phyloP scores from a whole-genome alignment of 306 rosid species.

The Dalbergia oliveri region DNA sequence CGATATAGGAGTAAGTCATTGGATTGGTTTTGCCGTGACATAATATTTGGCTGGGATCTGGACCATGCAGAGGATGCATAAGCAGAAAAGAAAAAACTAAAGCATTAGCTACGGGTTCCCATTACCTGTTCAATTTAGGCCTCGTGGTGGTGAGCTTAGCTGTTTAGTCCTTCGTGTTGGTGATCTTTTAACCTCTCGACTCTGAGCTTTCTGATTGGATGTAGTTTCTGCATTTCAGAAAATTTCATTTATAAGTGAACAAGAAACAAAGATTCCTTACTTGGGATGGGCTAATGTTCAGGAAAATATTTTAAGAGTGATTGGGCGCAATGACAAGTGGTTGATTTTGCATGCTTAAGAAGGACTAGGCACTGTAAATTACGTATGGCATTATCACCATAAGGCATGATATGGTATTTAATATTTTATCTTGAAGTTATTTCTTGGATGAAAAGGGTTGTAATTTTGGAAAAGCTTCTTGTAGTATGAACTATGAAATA shows the following conservation, averaged over 20 bases:
- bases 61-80: neutral
- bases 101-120: neutral
- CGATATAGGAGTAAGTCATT: neutral
- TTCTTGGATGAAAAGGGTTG: constrained; percentile 3
- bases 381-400: constrained; percentile 6
- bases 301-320: constrained; percentile 15
- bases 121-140: neutral
- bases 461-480: constrained; percentile 21
- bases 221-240: constrained; percentile 5
- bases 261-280: constrained; percentile 29
- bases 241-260: neutral
- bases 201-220: neutral
- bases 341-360: constrained; percentile 27
- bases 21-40: neutral
- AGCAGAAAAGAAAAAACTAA: neutral
- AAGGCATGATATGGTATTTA: constrained; percentile 26
- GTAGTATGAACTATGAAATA: neutral
- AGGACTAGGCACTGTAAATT: neutral
- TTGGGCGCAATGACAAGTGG: constrained; percentile 13
- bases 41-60: constrained; percentile 7
- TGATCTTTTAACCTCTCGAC: constrained; percentile 13
- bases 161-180: neutral
- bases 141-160: neutral
- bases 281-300: neutral
- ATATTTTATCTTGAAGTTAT: constrained; percentile 7